A percentile compares a stretch with the other conserved stretches of the same genome.
These are phyloP conservation scores for Hericium erinaceus DNA, from an alignment of 768 basidiomycete species.

Conservation along the genomic window DNA sequence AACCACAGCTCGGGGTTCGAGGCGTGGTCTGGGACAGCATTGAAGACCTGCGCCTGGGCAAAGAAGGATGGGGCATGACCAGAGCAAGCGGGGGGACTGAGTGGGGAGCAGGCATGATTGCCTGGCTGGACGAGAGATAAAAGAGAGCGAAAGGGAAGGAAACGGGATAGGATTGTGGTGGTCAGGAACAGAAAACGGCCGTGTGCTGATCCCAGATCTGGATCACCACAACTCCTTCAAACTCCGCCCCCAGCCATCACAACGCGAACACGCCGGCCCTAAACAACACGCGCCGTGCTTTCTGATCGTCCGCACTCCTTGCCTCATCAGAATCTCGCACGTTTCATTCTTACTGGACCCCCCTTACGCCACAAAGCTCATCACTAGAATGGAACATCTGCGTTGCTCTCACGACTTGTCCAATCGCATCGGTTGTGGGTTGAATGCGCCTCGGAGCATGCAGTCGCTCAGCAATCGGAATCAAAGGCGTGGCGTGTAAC, in stretches of 20 bases:
- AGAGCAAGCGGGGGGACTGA: conserved; percentile 48
- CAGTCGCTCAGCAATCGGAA: too few species aligned
- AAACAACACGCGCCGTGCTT: background rate
- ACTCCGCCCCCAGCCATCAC: background rate
- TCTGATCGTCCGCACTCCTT: too few species aligned
- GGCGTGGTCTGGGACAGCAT: conserved; percentile 36
- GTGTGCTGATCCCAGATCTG: background rate
- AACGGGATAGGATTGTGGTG: background rate
- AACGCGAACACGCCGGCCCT: background rate
- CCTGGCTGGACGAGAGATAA: conserved; percentile 1
- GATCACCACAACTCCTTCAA: background rate
- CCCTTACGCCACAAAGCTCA: too few species aligned
- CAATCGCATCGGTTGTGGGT: too few species aligned
- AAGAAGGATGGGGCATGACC: conserved; percentile 51
- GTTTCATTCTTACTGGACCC: too few species aligned
- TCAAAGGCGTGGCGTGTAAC: too few species aligned
- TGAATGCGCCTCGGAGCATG: too few species aligned
- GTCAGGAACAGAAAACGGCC: background rate
- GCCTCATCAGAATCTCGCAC: too few species aligned
- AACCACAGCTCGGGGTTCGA: conserved; percentile 53
- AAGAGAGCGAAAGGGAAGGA: conserved; percentile 13
- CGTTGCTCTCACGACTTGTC: too few species aligned
- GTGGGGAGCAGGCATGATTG: conserved; percentile 28
- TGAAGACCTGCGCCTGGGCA: conserved; percentile 40
- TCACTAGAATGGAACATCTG: too few species aligned